phyloP scores from a whole-genome alignment of 164 flowering plant species.

The Amborella trichopoda region DNA sequence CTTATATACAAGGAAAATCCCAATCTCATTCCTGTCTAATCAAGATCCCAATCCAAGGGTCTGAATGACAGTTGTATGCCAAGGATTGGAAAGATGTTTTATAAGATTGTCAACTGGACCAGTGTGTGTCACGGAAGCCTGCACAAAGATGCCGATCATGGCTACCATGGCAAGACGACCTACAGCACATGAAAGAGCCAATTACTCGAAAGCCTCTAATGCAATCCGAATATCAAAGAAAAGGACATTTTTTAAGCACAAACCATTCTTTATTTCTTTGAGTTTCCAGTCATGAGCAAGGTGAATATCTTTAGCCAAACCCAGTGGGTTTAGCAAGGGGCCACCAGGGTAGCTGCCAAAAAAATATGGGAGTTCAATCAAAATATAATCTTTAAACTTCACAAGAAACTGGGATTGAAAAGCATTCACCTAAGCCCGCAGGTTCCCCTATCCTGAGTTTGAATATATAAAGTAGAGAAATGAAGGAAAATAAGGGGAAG shows the following conservation, averaged over 20 bases:
- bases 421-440: too few relatives aligned
- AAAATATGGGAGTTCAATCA: too few relatives aligned
- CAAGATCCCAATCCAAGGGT: too few relatives aligned
- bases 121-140: constrained; percentile 65
- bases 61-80: constrained; percentile 77
- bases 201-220: background rate
- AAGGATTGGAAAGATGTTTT: constrained; percentile 70
- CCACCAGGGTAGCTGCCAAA: constrained; percentile 79
- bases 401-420: too few relatives aligned
- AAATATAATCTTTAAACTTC: too few relatives aligned
- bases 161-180: constrained; percentile 92
- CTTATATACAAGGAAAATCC: too few relatives aligned
- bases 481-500: too few relatives aligned
- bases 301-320: constrained; percentile 67
- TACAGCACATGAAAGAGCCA: constrained; percentile 11
- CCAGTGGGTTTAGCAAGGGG: constrained; percentile 79
- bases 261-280: constrained; percentile 92
- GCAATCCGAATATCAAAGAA: too few relatives aligned
- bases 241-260: background rate
- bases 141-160: constrained; percentile 77
- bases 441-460: too few relatives aligned
- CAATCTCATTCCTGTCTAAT: too few relatives aligned
- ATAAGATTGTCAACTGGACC: constrained; percentile 78
- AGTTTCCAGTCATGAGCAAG: constrained; percentile 69
- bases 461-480: too few relatives aligned